Evolutionary conservation across 2,329 filamentous ascomycete genomes (phyloP).

Genomic region (Stachybotrys echinatus): DNA sequence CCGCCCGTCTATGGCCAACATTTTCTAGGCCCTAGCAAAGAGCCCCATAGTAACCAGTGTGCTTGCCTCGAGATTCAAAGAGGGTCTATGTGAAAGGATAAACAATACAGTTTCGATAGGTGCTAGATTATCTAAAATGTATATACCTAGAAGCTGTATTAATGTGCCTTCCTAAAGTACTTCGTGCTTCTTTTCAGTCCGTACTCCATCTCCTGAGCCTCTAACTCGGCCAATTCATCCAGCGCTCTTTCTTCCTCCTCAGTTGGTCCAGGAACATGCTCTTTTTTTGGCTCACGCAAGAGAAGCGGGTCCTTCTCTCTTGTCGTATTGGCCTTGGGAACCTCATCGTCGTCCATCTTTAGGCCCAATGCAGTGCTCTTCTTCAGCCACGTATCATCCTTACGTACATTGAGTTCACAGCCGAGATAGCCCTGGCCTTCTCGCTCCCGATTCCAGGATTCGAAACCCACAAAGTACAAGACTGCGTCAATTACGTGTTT

Average conservation of each 20-base stretch:
- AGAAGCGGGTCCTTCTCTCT: background rate
- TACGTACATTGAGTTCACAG: slow-evolving; percentile 2
- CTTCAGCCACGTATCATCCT: slow-evolving; percentile 4
- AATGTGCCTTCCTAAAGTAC: too few species aligned
- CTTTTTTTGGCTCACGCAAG: background rate
- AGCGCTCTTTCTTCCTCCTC: background rate
- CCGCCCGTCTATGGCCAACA: too few species aligned
- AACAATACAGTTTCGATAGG: too few species aligned
- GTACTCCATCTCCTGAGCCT: slow-evolving; percentile 3
- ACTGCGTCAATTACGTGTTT: background rate
- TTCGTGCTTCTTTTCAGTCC: slow-evolving; percentile 1
- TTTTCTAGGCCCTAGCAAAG: too few species aligned
- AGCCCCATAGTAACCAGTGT: too few species aligned
- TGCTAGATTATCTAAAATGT: too few species aligned
- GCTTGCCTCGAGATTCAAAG: too few species aligned
- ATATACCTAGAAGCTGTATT: too few species aligned
- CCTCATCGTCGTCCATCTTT: too few species aligned
- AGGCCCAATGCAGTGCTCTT: background rate
- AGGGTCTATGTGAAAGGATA: too few species aligned
- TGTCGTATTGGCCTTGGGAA: background rate
- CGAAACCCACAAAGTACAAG: slow-evolving; percentile 7
- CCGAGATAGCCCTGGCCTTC: slow-evolving; percentile 1
- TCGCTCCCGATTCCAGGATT: slow-evolving; percentile 5
- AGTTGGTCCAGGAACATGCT: background rate
- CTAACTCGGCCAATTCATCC: slow-evolving; percentile 2